A percentile compares a stretch with the other conserved stretches of the same genome.
Evolutionary conservation across 345 rosid species (phyloP).

Genomic region (Diplotaxis tenuifolia): DNA sequence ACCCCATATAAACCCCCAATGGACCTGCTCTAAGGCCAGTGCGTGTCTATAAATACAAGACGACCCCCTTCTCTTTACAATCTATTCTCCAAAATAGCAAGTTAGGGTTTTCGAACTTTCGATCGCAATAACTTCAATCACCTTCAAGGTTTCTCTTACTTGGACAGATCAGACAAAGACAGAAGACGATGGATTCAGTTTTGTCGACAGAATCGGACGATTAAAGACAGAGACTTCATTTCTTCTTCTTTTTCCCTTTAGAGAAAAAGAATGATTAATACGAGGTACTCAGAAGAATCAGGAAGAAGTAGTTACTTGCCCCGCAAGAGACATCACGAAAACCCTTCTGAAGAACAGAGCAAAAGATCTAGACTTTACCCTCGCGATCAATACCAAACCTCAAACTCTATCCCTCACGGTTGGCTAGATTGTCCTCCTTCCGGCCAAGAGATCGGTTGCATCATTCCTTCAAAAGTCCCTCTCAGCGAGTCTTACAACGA

Average conservation of each 20-base stretch:
- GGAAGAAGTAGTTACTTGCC: background rate
- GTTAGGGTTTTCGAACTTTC: background rate
- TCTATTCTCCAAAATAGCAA: background rate
- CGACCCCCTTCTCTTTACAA: background rate
- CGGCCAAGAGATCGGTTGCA: conserved; percentile 15
- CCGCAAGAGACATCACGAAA: background rate
- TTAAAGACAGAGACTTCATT: background rate
- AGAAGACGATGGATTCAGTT: background rate
- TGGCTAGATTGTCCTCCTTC: conserved; percentile 18
- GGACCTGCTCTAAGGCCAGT: background rate
- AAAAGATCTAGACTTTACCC: background rate
- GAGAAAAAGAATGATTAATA: conserved; percentile 1
- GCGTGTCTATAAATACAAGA: background rate
- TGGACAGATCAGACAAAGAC: background rate
- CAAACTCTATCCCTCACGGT: conserved; percentile 4
- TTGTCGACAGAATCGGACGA: background rate
- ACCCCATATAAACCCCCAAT: too few species aligned
- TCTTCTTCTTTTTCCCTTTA: background rate
- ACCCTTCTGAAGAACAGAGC: background rate
- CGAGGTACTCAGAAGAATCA: background rate
- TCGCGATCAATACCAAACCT: background rate
- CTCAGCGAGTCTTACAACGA: conserved; percentile 21
- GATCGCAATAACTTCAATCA: background rate
- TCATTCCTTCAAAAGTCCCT: conserved; percentile 25
- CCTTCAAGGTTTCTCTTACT: background rate